Evolutionary conservation across 148 eudicot species (phyloP), one percentile per base, ranked within the genome.

Genomic region (Nepenthes mirabilis): DNA sequence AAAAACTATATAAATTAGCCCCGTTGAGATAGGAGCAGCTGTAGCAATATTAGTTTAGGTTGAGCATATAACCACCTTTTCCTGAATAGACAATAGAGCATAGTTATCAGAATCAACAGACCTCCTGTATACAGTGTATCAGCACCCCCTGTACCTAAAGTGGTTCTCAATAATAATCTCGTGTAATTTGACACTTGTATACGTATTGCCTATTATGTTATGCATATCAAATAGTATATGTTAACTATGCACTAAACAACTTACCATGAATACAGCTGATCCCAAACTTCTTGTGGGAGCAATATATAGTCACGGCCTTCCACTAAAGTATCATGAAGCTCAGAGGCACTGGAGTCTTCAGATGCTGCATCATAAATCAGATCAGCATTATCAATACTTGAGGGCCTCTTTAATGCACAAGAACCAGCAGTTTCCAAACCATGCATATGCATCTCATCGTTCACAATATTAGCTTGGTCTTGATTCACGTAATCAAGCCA

Each of bases 251-350:
- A 52, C n/a, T n/a, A 52, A 52, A 52, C 32, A 68, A 60, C 86
- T 72, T 72, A 90, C 97, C 97, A 90, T 56, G 81, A 61, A 64
- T 78, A 65, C 56, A 90, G 73, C 65, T 86, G 88, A 63, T 82
- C 77, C 97, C 97, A 90, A 59, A 90, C 90, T 67, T 72, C 83
- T 68, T 86, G 69, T 0, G 97, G 96, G 72, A 93, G 83, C 73
- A 93, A 72, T 72, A 93, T 88, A 74, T 93, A 93, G 65, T 93
- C 98, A 54, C 89, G 89, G 65, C 98, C 98, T 79, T 93, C 98
- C 23, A 86, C 95, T 68, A 93, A 72, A 48, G 86, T 79, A 61
- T 93, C 95, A 70, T 72, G 89, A 65, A 93, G 96, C 81, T 88
- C 96, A 61, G 70, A 65, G 60, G 54, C 34, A 40, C 61, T 56